Evolutionary conservation across 805 yeast genomes (phyloP).

Genomic region (Starmerella scarabaei): DNA sequence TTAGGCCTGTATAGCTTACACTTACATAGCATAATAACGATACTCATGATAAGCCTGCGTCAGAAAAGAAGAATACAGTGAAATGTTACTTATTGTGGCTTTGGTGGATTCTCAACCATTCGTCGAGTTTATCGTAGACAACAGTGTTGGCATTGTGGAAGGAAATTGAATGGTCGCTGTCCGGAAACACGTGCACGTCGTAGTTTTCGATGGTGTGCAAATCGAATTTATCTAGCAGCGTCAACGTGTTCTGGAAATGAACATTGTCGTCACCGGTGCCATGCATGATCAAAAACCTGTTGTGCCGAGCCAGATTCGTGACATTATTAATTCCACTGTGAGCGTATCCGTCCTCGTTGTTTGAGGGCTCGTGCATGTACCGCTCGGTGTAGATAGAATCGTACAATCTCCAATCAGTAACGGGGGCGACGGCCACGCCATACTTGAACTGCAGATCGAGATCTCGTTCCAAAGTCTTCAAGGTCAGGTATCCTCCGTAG

Average conservation of each 20-base stretch:
- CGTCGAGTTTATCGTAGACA: conserved; percentile 54
- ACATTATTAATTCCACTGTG: conserved; percentile 44
- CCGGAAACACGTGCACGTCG: conserved; percentile 84
- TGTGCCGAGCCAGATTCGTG: conserved; percentile 40
- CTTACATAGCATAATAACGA: too few relatives aligned
- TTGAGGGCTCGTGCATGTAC: conserved; percentile 74
- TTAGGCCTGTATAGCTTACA: too few relatives aligned
- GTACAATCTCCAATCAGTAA: conserved; percentile 83
- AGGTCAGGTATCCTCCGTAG: conserved; percentile 87
- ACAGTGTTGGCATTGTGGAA: conserved; percentile 68
- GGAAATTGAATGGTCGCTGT: conserved; percentile 73
- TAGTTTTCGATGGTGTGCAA: conserved; percentile 69
- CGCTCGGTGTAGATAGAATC: conserved; percentile 92
- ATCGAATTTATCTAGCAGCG: conserved; percentile 63
- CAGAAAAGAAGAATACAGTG: too few relatives aligned
- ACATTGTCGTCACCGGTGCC: conserved; percentile 98
- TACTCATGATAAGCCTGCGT: too few relatives aligned
- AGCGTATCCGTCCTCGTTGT: conserved; percentile 50
- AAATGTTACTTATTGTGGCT: too few relatives aligned
- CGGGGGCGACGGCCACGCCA: conserved; percentile 96
- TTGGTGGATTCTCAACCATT: conserved; percentile 44
- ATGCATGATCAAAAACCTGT: conserved; percentile 77
- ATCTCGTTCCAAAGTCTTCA: conserved; percentile 79
- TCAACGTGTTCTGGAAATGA: conserved; percentile 79
- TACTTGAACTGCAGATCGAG: conserved; percentile 60